These are phyloP conservation scores for Irpex sp. DNA, from an alignment of 1,284 basidiomycete species.

Conservation along the genomic window DNA sequence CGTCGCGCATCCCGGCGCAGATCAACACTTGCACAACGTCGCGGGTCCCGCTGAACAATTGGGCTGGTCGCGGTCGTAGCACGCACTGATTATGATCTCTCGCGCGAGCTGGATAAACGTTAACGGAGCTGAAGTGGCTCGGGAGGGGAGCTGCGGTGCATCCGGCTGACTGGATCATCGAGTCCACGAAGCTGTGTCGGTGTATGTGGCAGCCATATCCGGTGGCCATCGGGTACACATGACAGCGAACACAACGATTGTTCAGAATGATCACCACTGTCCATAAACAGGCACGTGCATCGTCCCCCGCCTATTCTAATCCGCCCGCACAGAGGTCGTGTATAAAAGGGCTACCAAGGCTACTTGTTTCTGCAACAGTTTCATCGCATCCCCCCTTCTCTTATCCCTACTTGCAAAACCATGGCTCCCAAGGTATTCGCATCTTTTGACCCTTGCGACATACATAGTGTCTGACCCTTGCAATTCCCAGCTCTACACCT, in stretches of 20 bases:
- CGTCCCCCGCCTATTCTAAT: neutral
- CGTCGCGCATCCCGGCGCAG: neutral
- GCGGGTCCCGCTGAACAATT: neutral
- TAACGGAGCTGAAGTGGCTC: too few relatives aligned
- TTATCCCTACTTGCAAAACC: neutral
- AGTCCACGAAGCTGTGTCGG: neutral
- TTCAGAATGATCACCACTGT: neutral
- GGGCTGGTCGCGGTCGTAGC: too few relatives aligned
- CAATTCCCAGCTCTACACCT: slow-evolving; percentile 40
- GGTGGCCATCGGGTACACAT: neutral
- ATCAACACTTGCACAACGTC: neutral
- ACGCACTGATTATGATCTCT: too few relatives aligned
- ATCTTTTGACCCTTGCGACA: neutral
- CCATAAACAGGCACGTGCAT: neutral
- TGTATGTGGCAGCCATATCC: neutral
- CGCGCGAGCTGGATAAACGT: too few relatives aligned
- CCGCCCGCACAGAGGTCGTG: too few relatives aligned
- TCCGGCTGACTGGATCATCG: neutral
- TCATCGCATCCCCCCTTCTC: neutral
- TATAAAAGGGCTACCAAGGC: neutral
- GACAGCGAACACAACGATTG: neutral
- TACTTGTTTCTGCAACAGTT: neutral
- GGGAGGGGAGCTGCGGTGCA: neutral
- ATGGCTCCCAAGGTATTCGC: slow-evolving; percentile 15
- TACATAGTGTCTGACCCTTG: neutral